Evolutionary conservation across 495 filamentous ascomycete genomes (phyloP), one percentile per base, ranked within the genome.

Genomic region (Poronia punctata): DNA sequence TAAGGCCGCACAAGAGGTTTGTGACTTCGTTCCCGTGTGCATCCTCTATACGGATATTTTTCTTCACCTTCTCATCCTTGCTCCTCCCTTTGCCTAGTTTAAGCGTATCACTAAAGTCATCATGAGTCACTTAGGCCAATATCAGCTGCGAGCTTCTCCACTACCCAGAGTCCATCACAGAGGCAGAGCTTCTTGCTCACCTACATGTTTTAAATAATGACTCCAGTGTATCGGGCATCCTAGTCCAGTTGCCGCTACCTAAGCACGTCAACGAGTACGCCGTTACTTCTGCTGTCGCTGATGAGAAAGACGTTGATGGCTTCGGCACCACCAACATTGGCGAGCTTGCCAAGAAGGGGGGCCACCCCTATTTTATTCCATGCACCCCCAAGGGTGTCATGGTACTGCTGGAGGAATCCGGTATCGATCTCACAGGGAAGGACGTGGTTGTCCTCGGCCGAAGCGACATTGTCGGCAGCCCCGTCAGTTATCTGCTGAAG

Each of bases 341-440:
- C 38, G 88, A 96, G 59, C 75, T 98, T 48, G 88, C 93, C 40
- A 97, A 97, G 74, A 80, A 87, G 45, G 87, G 92, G 28, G 90
- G 89, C 12, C 71, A 72, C 34, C 93, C 92, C 15, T 71, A 84
- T 24, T 98, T 97, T 61, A 76, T 79, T 38, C 92, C 92, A 27
- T 98, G 92, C 70, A 98, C 92, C 2, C 93, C 92, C 7, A 88
- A 95, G 66, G 92, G 92, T 45, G 85, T 97, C 42, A 97, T 97
- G 88, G 84, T 85, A 25, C 74, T 98, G 45, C 70, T 98, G 27
- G 57, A 83, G 53, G 86, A 89, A 53, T 79, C 82, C 37, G 89
- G 87, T 14, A 82, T 97, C 9, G 74, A 93, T 32, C 69, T 90
- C 9, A 74, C 67, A 2, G 93, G 92, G 25, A 97, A 96, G 75